Conservation (phyloP, 192 early-diverging fungal species). For the Backusella circina region DNA sequence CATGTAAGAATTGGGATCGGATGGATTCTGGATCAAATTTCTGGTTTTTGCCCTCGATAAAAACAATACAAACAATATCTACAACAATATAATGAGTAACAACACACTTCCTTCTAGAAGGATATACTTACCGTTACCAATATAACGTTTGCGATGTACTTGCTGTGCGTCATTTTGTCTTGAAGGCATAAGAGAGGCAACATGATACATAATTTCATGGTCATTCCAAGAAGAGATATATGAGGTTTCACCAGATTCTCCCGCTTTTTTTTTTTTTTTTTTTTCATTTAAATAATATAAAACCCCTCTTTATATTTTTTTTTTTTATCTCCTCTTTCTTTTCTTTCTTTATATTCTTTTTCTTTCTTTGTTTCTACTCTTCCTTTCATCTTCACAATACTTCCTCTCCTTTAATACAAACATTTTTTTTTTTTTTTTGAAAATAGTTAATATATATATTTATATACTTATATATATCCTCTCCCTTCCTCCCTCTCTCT, state of each 20-base stretch:
- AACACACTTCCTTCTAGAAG: background rate
- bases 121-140: constrained; percentile 45
- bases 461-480: background rate
- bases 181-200: constrained; percentile 69
- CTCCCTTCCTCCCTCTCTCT: background rate
- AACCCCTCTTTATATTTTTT: no score
- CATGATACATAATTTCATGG: constrained; percentile 82
- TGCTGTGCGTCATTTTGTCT: constrained; percentile 64
- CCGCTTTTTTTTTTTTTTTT: constrained; percentile 35
- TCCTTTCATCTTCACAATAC: no score
- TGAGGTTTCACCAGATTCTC: constrained; percentile 64
- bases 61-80: constrained; percentile 52
- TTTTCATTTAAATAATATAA: background rate
- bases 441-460: background rate
- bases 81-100: background rate
- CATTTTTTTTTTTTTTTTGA: no score
- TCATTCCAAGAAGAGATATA: constrained; percentile 76
- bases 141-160: constrained; percentile 57
- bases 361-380: no score
- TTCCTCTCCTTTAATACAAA: no score
- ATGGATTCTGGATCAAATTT: constrained; percentile 45
- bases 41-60: constrained; percentile 42
- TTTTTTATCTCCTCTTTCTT: no score
- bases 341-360: no score
- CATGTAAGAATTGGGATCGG: constrained; percentile 53